phyloP scores from a whole-genome alignment of 331 rosid species.

The Acacia concinna region DNA sequence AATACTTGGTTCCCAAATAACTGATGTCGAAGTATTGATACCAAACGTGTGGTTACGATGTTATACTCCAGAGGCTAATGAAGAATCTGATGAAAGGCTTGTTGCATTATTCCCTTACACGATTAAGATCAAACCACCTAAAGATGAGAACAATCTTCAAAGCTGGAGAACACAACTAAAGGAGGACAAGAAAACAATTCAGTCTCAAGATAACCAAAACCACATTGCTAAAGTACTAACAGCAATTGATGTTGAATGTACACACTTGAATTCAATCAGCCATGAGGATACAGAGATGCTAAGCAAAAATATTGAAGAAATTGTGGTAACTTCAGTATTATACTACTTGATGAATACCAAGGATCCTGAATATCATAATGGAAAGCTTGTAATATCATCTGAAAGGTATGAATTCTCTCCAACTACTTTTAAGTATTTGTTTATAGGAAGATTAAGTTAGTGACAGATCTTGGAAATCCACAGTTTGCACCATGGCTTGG shows the following conservation, averaged over 20 bases:
- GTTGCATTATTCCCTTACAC: not conserved
- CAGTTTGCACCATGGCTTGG: not conserved
- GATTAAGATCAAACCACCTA: not conserved
- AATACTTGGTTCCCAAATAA: not conserved
- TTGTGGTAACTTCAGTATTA: not conserved
- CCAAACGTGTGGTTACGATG: not conserved
- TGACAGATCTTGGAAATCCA: not conserved
- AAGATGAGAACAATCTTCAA: not conserved
- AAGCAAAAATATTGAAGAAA: conserved; percentile 26
- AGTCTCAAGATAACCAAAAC: conserved; percentile 44
- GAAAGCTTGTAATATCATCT: not conserved
- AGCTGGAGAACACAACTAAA: conserved; percentile 42
- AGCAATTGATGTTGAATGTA: conserved; percentile 80
- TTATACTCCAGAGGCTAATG: no score
- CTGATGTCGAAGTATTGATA: not conserved
- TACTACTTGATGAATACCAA: not conserved
- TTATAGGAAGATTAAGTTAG: no score
- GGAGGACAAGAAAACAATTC: conserved; percentile 65
- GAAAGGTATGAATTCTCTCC: not conserved
- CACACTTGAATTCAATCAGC: conserved; percentile 68
- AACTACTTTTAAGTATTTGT: not conserved
- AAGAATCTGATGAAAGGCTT: not conserved
- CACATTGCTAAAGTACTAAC: conserved; percentile 67
- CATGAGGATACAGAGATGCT: conserved; percentile 62
- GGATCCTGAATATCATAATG: not conserved